Evolutionary conservation across 1,284 basidiomycete species (phyloP).

Genomic region (Austroboletus novae-zelandiae): DNA sequence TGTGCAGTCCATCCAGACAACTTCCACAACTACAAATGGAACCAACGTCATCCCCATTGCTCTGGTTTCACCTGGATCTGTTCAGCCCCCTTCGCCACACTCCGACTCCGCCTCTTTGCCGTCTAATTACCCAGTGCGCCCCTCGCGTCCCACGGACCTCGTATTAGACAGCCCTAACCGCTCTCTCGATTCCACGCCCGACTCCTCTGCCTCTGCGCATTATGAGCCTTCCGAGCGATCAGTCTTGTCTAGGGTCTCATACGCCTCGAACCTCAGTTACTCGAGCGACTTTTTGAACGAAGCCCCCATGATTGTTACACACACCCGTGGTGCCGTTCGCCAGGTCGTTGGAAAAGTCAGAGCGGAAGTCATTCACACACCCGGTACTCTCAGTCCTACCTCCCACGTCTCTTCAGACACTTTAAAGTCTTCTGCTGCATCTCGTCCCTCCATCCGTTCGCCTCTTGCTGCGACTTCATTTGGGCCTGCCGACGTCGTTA

Average conservation of each 20-base stretch:
- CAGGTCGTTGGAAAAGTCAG: conserved; percentile 74
- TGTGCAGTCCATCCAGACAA: conserved; percentile 71
- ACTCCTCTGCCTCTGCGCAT: conserved; percentile 28
- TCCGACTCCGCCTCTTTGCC: conserved; percentile 24
- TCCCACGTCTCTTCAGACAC: conserved; percentile 35
- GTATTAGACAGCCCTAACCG: conserved; percentile 60
- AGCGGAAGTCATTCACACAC: conserved; percentile 71
- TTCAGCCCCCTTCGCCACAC: conserved; percentile 26
- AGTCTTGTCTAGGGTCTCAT: conserved; percentile 61
- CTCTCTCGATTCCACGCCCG: conserved; percentile 49
- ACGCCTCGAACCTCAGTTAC: conserved; percentile 69
- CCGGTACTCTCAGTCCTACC: conserved; percentile 37
- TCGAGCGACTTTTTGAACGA: conserved; percentile 77
- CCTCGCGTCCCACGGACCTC: conserved; percentile 58
- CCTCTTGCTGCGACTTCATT: conserved; percentile 72
- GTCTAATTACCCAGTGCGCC: conserved; percentile 52
- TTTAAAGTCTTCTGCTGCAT: conserved; percentile 37
- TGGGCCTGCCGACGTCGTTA: conserved; percentile 62
- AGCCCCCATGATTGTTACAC: conserved; percentile 76
- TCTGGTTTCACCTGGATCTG: conserved; percentile 62
- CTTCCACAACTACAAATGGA: conserved; percentile 62
- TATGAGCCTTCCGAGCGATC: conserved; percentile 56
- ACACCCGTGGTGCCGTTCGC: conserved; percentile 59
- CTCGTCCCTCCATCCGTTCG: conserved; percentile 51
- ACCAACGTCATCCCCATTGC: conserved; percentile 85